phyloP scores from a whole-genome alignment of 345 rosid species.

The Sonneratia caseolaris region DNA sequence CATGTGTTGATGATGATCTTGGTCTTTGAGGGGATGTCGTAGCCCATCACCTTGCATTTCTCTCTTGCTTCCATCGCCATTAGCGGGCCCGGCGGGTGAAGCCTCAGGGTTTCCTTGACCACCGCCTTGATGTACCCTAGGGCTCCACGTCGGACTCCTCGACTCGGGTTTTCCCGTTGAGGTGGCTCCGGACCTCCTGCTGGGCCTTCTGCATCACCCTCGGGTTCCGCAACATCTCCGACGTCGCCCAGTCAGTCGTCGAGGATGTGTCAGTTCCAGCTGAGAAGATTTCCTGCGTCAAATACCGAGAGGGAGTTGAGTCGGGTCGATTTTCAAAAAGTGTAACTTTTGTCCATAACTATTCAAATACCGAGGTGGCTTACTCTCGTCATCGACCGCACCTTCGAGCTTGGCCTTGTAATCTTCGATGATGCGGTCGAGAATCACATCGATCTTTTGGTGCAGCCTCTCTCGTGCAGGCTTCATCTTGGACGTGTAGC shows the following conservation, averaged over 20 bases:
- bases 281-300: slow-evolving; percentile 10
- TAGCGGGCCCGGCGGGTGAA: slow-evolving; percentile 93
- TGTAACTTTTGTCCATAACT: too few species aligned
- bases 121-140: slow-evolving; percentile 34
- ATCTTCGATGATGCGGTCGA: slow-evolving; percentile 21
- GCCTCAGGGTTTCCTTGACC: slow-evolving; percentile 56
- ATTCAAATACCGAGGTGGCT: not conserved
- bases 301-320: not conserved
- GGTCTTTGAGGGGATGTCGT: slow-evolving; percentile 12
- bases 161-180: slow-evolving; percentile 4
- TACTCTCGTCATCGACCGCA: not conserved
- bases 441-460: slow-evolving; percentile 14
- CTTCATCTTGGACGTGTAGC: slow-evolving; percentile 12
- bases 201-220: slow-evolving; percentile 13
- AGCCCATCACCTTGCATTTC: slow-evolving; percentile 3
- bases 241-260: slow-evolving; percentile 16
- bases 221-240: slow-evolving; percentile 13
- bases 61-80: slow-evolving; percentile 6
- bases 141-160: slow-evolving; percentile 8
- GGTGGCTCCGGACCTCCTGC: slow-evolving; percentile 1
- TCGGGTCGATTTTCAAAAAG: too few species aligned
- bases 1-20: slow-evolving; percentile 10
- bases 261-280: slow-evolving; percentile 15
- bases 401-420: slow-evolving; percentile 13
- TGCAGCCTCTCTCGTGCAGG: slow-evolving; percentile 13